Evolutionary conservation across 2,329 filamentous ascomycete species (phyloP), one percentile per base, ranked within the genome.

Genomic region (Botrytis sinoallii): DNA sequence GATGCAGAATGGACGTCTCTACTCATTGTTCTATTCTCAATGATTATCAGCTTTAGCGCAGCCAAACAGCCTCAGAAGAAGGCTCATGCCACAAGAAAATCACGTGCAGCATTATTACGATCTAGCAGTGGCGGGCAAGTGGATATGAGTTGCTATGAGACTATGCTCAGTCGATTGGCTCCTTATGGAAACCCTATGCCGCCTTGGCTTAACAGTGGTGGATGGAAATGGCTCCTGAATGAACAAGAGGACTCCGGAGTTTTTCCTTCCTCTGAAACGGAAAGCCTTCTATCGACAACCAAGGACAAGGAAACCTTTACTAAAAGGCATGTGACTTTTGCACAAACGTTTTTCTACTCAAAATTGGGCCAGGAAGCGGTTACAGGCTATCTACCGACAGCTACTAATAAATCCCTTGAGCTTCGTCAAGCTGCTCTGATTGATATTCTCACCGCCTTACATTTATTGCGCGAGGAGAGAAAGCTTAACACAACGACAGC

Each of bases 391-490:
- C 84, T 95, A 72, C 91, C 92, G 42, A 92, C 90, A 0, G 88
- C 82, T 82, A 46, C 81, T 79, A 75, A 83, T 67, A 83, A 86
- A 70, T 87, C 85, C 72, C 84, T 87, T 55, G 88, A 89, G 73
- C 85, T 86, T 68, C 87, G 90, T 61, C 86, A 88, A 73, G 90
- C 86, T 79, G 83, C 90, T 72, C 86, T 92, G 48, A 84, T 91
- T 80, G 88, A 93, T 79, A 86, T 92, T 70, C 87, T 95, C 55
- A 85, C 97, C 76, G 92, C 89, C 0, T 85, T 99, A 20, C 96
- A 99, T 83, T 85, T 98, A 4, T 85, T 97, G n/a, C 87, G 92
- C 0, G 95, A 99, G 81, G 96, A 99, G 81, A 87, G 92, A 75
- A 98, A 97, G 80, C 87, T 99, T 2, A 89, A 93, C 75, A 88